Percentiles rank a stretch among this genome's conserved stretches.
These are phyloP conservation scores for Schwanniomyces yamadae DNA, from an alignment of 805 yeast genomes.

Conservation along the genomic window DNA sequence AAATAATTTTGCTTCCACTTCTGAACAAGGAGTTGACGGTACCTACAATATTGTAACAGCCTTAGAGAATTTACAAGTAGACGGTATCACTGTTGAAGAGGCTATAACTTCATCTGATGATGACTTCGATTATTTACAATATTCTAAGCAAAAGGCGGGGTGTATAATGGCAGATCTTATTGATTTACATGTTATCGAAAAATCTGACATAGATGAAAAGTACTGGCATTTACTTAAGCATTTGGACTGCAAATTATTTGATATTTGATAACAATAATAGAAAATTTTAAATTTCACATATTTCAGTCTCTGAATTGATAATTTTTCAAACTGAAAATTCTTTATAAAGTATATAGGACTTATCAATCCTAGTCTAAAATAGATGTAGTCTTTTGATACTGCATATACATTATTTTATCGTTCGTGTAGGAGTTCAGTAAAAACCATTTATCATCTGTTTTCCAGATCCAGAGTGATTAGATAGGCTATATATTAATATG, in stretches of 20 bases:
- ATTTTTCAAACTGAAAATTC: background rate
- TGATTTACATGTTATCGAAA: constrained; percentile 50
- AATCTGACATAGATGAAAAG: constrained; percentile 26
- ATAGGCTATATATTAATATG: too few relatives aligned
- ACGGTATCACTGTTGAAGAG: constrained; percentile 22
- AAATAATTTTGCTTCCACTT: constrained; percentile 10
- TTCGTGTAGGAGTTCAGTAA: background rate
- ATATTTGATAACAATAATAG: constrained; percentile 14
- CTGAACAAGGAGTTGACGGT: constrained; percentile 39
- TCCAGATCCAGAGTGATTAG: background rate
- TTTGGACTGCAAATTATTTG: constrained; percentile 34
- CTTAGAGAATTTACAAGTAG: constrained; percentile 50
- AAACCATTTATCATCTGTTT: background rate
- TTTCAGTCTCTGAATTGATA: too few relatives aligned
- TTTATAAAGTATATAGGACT: background rate
- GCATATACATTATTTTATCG: background rate
- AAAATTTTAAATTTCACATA: background rate
- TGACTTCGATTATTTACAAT: constrained; percentile 74
- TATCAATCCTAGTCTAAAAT: background rate
- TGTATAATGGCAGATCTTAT: constrained; percentile 74
- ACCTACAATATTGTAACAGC: constrained; percentile 36
- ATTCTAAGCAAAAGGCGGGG: constrained; percentile 71
- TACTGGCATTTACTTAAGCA: constrained; percentile 32
- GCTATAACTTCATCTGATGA: constrained; percentile 49
- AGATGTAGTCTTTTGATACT: background rate